Percentiles rank a stretch among this genome's conserved stretches.
These are phyloP conservation scores for Hydnum rufescens DNA, from an alignment of 768 basidiomycete species.

Conservation along the genomic window DNA sequence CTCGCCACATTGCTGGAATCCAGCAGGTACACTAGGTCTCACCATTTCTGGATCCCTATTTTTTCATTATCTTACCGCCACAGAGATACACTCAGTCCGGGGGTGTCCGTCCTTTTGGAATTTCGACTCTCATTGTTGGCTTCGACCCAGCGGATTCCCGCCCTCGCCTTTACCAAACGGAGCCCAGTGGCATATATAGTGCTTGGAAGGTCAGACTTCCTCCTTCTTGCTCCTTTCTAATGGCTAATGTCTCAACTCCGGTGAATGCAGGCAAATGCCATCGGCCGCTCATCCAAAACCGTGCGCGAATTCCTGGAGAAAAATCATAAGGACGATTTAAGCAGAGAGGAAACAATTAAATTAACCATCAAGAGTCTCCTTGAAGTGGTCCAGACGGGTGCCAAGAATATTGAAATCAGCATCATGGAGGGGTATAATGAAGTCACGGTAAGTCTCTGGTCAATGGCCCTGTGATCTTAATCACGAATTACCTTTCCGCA, in stretches of 20 bases:
- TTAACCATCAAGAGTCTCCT: conserved; percentile 86
- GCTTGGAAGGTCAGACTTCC: conserved; percentile 73
- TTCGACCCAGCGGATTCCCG: conserved; percentile 83
- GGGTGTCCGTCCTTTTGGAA: conserved; percentile 94
- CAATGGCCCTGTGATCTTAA: not conserved
- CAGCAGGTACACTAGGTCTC: conserved; percentile 57
- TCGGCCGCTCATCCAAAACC: conserved; percentile 94
- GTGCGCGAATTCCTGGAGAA: conserved; percentile 98
- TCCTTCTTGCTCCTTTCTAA: not conserved
- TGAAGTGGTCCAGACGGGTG: conserved; percentile 98
- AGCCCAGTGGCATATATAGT: conserved; percentile 93
- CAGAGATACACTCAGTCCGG: conserved; percentile 82
- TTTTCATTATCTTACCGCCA: conserved; percentile 27
- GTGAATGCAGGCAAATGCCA: conserved; percentile 66
- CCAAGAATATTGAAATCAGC: conserved; percentile 98
- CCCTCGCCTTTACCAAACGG: conserved; percentile 88
- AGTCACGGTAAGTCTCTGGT: conserved; percentile 45
- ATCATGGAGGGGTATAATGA: conserved; percentile 94
- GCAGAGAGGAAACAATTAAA: conserved; percentile 80
- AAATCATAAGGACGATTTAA: conserved; percentile 83
- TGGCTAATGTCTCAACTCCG: not conserved
- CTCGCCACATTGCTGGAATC: conserved; percentile 93
- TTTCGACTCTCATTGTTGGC: conserved; percentile 89
- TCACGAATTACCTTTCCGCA: conserved; percentile 2
- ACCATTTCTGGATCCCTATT: not conserved